Conservation (phyloP, 768 basidiomycete species). For the Leccinum uliginosum region DNA sequence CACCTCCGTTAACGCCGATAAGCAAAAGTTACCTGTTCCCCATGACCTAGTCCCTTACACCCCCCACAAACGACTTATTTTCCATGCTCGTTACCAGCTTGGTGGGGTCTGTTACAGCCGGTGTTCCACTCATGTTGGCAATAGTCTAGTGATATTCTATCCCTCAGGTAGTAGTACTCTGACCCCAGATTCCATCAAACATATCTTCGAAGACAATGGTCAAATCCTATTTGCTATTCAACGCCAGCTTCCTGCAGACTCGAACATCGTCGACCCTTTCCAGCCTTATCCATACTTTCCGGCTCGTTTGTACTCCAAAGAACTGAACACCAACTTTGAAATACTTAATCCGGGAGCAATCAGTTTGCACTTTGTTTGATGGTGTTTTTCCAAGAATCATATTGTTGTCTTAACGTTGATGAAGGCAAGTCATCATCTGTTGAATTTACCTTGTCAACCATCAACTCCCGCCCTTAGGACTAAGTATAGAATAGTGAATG, state of each 20-base stretch:
- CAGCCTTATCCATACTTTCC: slow-evolving; percentile 10
- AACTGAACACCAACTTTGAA: background rate
- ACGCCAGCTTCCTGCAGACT: background rate
- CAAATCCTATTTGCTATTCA: slow-evolving; percentile 3
- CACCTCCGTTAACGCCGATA: too few species aligned
- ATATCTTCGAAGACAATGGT: background rate
- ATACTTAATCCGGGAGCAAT: background rate
- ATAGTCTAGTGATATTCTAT: background rate
- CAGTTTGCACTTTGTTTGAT: background rate
- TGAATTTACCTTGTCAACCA: too few species aligned
- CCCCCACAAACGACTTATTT: background rate
- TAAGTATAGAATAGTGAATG: too few species aligned
- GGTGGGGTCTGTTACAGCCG: background rate
- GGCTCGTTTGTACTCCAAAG: background rate
- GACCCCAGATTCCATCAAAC: background rate
- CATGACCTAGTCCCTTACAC: too few species aligned
- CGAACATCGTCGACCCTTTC: background rate
- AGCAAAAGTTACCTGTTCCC: too few species aligned
- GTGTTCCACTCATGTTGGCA: background rate
- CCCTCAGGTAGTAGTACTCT: background rate
- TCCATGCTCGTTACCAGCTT: background rate
- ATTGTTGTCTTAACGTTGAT: background rate
- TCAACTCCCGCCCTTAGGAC: too few species aligned
- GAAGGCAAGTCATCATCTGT: background rate
- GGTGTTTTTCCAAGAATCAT: background rate